These are phyloP conservation scores for Tylopilus cervinicoccineus DNA, from an alignment of 768 basidiomycete genomes.

Conservation along the genomic window DNA sequence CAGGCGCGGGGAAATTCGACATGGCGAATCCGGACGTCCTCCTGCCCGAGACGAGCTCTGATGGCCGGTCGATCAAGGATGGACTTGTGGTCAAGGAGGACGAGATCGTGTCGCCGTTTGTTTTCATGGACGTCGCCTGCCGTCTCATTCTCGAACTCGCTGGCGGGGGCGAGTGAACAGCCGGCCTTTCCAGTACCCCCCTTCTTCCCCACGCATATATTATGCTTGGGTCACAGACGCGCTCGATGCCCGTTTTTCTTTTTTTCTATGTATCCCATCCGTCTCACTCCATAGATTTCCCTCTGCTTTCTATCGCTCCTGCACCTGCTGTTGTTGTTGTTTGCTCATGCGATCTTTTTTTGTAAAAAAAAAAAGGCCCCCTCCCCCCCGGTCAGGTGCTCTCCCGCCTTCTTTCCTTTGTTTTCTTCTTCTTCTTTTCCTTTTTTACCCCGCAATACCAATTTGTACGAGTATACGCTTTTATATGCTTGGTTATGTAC, in stretches of 20 bases:
- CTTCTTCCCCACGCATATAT: neutral
- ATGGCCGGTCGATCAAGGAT: conserved; percentile 56
- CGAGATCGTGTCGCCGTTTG: conserved; percentile 79
- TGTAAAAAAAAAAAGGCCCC: no score
- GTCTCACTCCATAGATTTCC: conserved; percentile 14
- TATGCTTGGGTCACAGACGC: neutral
- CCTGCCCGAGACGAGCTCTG: conserved; percentile 48
- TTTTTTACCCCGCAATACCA: conserved; percentile 14
- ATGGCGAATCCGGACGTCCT: conserved; percentile 39
- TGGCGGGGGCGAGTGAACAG: conserved; percentile 47
- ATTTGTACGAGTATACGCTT: conserved; percentile 11
- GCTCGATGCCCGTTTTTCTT: neutral
- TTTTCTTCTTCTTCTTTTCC: neutral
- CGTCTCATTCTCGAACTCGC: conserved; percentile 91
- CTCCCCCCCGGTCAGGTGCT: neutral
- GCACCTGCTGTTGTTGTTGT: conserved; percentile 13
- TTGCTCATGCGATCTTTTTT: conserved; percentile 7
- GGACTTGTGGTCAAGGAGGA: conserved; percentile 42
- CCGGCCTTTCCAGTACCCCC: no score
- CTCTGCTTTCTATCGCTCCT: conserved; percentile 7
- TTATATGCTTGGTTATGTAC: conserved; percentile 16
- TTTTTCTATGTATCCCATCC: conserved; percentile 5
- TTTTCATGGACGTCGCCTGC: conserved; percentile 97
- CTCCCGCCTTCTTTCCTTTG: neutral
- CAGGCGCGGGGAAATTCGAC: conserved; percentile 69